Conservation (phyloP, 208 protist species). For the Naegleria lovaniensis region DNA sequence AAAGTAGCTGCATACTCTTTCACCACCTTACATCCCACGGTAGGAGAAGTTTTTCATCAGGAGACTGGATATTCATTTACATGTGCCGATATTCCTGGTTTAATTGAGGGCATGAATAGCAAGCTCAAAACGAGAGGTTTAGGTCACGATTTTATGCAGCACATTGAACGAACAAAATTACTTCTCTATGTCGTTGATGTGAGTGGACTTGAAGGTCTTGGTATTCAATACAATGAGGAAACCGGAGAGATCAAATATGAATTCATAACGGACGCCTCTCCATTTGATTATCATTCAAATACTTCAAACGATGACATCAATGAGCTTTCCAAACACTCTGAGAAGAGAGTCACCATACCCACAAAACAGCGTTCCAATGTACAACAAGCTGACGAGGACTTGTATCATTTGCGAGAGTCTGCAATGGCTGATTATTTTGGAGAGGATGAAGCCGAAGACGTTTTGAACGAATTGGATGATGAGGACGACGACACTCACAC, state of each 20-base stretch:
- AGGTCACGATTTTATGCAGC: constrained; percentile 77
- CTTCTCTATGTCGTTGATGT: background rate
- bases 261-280: background rate
- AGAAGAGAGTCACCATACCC: background rate
- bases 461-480: background rate
- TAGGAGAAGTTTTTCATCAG: constrained; percentile 53
- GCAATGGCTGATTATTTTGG: background rate
- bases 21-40: constrained; percentile 75
- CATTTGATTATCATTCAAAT: background rate
- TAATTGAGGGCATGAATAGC: constrained; percentile 75
- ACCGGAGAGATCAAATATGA: background rate
- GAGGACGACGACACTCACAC: background rate
- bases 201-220: background rate
- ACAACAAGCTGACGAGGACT: background rate
- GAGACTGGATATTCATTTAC: constrained; percentile 64
- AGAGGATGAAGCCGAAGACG: background rate
- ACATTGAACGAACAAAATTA: constrained; percentile 74
- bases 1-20: constrained; percentile 73
- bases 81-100: constrained; percentile 74
- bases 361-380: background rate
- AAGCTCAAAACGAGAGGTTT: constrained; percentile 61
- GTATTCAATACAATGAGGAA: background rate
- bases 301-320: background rate
- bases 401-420: background rate
- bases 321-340: background rate